These are phyloP conservation scores for Amyloporia xantha DNA, from an alignment of 768 basidiomycete genomes.

Conservation along the genomic window DNA sequence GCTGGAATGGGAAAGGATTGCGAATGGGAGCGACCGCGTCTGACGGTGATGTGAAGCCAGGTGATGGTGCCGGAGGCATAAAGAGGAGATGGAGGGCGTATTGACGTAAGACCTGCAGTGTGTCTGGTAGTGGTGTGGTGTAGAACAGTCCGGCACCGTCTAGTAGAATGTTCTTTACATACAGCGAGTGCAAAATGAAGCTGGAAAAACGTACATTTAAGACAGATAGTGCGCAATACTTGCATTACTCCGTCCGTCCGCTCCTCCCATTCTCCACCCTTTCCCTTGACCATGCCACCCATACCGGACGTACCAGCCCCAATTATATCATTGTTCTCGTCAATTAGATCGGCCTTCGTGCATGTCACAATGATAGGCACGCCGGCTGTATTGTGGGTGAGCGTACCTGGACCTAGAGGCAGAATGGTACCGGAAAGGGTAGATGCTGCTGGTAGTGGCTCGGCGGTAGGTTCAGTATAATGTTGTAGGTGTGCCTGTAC, in stretches of 20 bases:
- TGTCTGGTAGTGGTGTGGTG: slow-evolving; percentile 74
- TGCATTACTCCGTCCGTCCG: slow-evolving; percentile 94
- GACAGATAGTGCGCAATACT: slow-evolving; percentile 83
- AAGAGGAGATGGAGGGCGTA: slow-evolving; percentile 82
- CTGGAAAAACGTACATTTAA: slow-evolving; percentile 68
- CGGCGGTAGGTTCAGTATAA: slow-evolving; percentile 74
- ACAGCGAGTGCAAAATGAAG: background rate
- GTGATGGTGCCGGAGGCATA: slow-evolving; percentile 58
- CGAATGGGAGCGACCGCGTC: slow-evolving; percentile 46
- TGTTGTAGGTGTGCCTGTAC: slow-evolving; percentile 88
- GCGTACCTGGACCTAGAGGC: slow-evolving; percentile 77
- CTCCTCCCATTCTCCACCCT: slow-evolving; percentile 93
- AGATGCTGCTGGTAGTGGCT: slow-evolving; percentile 56
- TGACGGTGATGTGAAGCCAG: slow-evolving; percentile 24
- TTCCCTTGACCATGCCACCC: slow-evolving; percentile 88
- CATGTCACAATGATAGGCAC: slow-evolving; percentile 86
- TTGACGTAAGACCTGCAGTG: slow-evolving; percentile 69
- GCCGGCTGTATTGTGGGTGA: slow-evolving; percentile 83
- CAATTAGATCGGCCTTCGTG: slow-evolving; percentile 90
- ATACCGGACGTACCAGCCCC: slow-evolving; percentile 71
- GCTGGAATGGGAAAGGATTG: slow-evolving; percentile 80
- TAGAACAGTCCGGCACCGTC: slow-evolving; percentile 84
- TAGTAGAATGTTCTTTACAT: background rate
- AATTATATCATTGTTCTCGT: slow-evolving; percentile 67
- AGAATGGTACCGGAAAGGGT: slow-evolving; percentile 63